These are phyloP conservation scores for Lasiosphaeris hirsuta DNA, from an alignment of 495 filamentous ascomycete species.

Conservation along the genomic window DNA sequence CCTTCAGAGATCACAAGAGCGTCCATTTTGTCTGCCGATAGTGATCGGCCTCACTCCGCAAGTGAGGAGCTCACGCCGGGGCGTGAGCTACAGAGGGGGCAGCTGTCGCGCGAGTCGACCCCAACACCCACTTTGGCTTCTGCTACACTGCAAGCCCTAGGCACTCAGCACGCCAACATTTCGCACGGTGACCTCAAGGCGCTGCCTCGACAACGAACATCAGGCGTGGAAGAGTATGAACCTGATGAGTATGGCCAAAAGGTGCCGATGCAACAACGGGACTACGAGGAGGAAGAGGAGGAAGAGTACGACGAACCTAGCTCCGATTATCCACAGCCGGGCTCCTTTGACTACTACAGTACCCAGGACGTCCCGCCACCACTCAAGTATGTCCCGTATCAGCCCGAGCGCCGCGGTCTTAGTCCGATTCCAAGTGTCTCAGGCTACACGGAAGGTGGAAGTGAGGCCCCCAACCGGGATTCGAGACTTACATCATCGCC, in stretches of 20 bases:
- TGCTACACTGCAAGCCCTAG: conserved; percentile 39
- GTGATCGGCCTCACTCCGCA: conserved; percentile 65
- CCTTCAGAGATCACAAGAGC: conserved; percentile 83
- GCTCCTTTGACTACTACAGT: conserved; percentile 48
- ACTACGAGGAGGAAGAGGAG: conserved; percentile 43
- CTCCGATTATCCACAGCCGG: conserved; percentile 38
- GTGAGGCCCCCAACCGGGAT: conserved; percentile 47
- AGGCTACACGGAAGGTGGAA: conserved; percentile 59
- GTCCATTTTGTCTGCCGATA: conserved; percentile 82
- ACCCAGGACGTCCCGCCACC: conserved; percentile 54
- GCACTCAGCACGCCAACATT: conserved; percentile 48
- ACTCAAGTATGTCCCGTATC: conserved; percentile 55
- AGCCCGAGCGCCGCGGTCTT: conserved; percentile 58
- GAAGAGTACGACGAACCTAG: conserved; percentile 32
- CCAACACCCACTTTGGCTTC: conserved; percentile 41
- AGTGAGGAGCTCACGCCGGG: conserved; percentile 53
- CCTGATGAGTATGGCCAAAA: conserved; percentile 45
- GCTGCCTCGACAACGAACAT: conserved; percentile 38
- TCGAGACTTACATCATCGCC: conserved; percentile 44
- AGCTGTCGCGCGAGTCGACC: conserved; percentile 38
- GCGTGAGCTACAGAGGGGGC: conserved; percentile 54
- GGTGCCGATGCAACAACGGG: conserved; percentile 31
- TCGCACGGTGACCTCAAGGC: conserved; percentile 49
- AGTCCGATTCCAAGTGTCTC: conserved; percentile 90
- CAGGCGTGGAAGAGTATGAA: conserved; percentile 39